phyloP scores from a whole-genome alignment of 1,284 basidiomycete genomes.

The Moesziomyces parantarcticus region DNA sequence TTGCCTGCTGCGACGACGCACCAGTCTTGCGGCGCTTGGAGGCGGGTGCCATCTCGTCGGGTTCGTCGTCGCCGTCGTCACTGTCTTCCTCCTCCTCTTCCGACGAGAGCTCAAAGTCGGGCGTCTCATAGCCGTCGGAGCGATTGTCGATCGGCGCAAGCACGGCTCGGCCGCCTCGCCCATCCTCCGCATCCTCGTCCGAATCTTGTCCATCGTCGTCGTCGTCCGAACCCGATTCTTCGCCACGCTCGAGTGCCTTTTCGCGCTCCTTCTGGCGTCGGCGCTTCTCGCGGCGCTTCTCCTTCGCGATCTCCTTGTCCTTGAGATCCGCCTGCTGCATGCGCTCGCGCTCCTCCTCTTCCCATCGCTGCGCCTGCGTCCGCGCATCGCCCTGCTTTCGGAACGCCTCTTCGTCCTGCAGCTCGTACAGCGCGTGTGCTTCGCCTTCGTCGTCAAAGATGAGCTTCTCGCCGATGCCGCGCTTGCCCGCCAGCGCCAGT shows the following conservation, averaged over 20 bases:
- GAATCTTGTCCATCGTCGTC: conserved; percentile 46
- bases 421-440: conserved; percentile 74
- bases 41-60: conserved; percentile 11
- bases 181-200: conserved; percentile 62
- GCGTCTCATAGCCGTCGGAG: conserved; percentile 61
- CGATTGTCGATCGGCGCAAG: conserved; percentile 49
- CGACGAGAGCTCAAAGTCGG: conserved; percentile 58
- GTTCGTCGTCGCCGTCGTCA: conserved; percentile 24
- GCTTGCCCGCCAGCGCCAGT: conserved; percentile 81
- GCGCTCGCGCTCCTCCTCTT: conserved; percentile 82
- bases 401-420: conserved; percentile 78
- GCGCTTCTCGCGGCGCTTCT: conserved; percentile 69
- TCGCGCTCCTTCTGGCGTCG: conserved; percentile 87
- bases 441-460: conserved; percentile 77
- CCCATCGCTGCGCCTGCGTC: conserved; percentile 80
- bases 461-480: conserved; percentile 81
- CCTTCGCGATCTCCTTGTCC: conserved; percentile 63
- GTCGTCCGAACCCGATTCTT: conserved; percentile 60
- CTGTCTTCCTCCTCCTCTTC: conserved; percentile 24
- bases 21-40: conserved; percentile 34
- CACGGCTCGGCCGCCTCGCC: conserved; percentile 68
- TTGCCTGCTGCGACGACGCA: not conserved
- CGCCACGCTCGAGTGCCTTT: conserved; percentile 72
- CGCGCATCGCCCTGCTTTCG: conserved; percentile 77
- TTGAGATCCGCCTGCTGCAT: conserved; percentile 77